phyloP scores from a whole-genome alignment of 192 early-diverging fungal species.

The Coemansia sp. region DNA sequence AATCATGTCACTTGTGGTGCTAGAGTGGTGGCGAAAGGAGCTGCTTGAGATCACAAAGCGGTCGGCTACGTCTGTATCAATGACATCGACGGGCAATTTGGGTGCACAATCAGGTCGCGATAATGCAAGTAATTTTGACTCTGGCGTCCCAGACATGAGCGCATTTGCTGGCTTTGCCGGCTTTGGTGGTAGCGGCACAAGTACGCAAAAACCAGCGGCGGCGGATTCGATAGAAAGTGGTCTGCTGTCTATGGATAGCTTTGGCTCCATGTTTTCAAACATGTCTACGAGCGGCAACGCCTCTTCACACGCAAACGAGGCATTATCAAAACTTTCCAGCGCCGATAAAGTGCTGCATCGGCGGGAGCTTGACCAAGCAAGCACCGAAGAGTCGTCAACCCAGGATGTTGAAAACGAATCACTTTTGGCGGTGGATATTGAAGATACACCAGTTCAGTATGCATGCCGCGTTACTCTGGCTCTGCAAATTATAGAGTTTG shows the following conservation, averaged over 20 bases:
- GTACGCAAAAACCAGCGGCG: neutral
- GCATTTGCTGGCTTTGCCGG: conserved; percentile 33
- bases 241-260: conserved; percentile 35
- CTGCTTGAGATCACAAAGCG: conserved; percentile 27
- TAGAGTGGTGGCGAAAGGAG: conserved; percentile 54
- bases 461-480: conserved; percentile 50
- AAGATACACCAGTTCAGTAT: conserved; percentile 54
- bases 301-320: neutral
- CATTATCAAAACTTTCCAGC: neutral
- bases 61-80: neutral
- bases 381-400: neutral
- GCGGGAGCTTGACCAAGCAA: neutral
- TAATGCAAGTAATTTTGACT: neutral
- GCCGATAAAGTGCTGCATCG: neutral
- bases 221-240: conserved; percentile 30
- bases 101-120: neutral
- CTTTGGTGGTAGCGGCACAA: conserved; percentile 10
- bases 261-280: conserved; percentile 31
- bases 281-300: neutral
- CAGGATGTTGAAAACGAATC: conserved; percentile 8
- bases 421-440: conserved; percentile 41
- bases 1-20: conserved; percentile 52
- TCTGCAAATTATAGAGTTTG: conserved; percentile 50
- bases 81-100: neutral
- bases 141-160: conserved; percentile 34